Evolutionary conservation across 2,329 filamentous ascomycete genomes (phyloP).

Genomic region (Cladosporium velox): DNA sequence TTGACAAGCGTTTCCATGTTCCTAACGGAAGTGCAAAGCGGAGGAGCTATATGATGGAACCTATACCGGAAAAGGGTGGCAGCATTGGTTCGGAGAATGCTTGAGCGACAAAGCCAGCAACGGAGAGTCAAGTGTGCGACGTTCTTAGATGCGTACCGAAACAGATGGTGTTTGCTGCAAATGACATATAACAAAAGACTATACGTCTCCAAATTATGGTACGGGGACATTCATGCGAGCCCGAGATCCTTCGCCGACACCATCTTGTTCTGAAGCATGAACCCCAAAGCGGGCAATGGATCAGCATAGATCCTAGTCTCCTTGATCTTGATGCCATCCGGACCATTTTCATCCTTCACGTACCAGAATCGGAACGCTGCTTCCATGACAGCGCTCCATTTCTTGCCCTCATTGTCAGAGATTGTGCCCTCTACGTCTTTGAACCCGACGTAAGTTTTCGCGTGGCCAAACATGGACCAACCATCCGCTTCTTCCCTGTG

Average conservation of each 20-base stretch:
- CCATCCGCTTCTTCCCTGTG: not conserved
- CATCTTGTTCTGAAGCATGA: constrained; percentile 3
- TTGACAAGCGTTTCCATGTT: constrained; percentile 35
- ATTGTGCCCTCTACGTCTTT: not conserved
- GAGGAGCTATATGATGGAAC: constrained; percentile 17
- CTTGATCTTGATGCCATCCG: constrained; percentile 9
- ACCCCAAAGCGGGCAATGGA: constrained; percentile 11
- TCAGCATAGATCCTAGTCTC: constrained; percentile 15
- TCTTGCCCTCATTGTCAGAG: constrained; percentile 15
- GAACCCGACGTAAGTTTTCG: not conserved
- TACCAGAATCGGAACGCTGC: constrained; percentile 30
- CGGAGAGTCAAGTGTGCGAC: not conserved
- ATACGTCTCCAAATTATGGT: not conserved
- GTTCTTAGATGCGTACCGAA: not conserved
- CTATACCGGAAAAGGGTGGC: not conserved
- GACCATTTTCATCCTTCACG: constrained; percentile 25
- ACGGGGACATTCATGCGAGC: not conserved
- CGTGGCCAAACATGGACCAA: not conserved
- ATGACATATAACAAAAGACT: no score
- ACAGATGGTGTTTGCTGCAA: not conserved
- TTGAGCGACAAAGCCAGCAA: not conserved
- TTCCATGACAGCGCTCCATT: constrained; percentile 32
- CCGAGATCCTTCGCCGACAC: constrained; percentile 1
- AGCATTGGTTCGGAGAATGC: not conserved
- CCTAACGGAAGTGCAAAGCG: constrained; percentile 34